Evolutionary conservation across 305 asterid genomes (phyloP), one percentile per base, ranked within the genome.

Genomic region (Rubia peregrina): DNA sequence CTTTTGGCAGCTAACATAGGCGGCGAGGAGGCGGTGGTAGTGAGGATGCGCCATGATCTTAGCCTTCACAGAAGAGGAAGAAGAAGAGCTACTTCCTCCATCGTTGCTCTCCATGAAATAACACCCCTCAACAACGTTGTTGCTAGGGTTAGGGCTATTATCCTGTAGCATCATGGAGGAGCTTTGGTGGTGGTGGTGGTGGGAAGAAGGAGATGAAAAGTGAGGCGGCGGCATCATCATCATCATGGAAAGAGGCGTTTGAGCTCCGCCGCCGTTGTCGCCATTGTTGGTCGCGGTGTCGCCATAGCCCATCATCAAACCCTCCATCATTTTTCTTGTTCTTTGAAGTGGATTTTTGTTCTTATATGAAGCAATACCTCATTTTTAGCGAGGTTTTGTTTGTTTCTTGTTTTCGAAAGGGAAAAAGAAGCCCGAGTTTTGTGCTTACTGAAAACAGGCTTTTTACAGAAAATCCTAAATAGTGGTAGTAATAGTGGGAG

Each of bases 31-130:
- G 36, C 97, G 92, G 59, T 80, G 85, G 86, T 91, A 94, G 82
- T 84, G 92, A 64, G 98, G 98, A 80, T 94, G 98, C 74, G 95
- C 83, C 89, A 94, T 85, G 84, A 94, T 94, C 81, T 91, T 94
- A 0, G 96, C 85, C 86, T 83, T 88, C 7, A 84, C 78, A 6
- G 89, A 71, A 71, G 89, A 67, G 7, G 55, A n/a, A 21, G 22
- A 51, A 48, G 59, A 51, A 51, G 74, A 69, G 67, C 38, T 61
- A 9, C 65, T 21, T 61, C 67, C 66, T 43, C 10, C 66, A n/a
- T 51, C 73, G 43, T 13, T 19, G 6, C 0, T 72, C 36, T 86
- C 94, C 95, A 90, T 86, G 71, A 88, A 87, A 82, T 88, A 90
- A 79, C 85, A 82, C 0, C 89, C 91, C 0, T 86, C 84, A 36